These are phyloP conservation scores for Rhizopus arrhizus DNA, from an alignment of 371 early-diverging fungal species.

Conservation along the genomic window DNA sequence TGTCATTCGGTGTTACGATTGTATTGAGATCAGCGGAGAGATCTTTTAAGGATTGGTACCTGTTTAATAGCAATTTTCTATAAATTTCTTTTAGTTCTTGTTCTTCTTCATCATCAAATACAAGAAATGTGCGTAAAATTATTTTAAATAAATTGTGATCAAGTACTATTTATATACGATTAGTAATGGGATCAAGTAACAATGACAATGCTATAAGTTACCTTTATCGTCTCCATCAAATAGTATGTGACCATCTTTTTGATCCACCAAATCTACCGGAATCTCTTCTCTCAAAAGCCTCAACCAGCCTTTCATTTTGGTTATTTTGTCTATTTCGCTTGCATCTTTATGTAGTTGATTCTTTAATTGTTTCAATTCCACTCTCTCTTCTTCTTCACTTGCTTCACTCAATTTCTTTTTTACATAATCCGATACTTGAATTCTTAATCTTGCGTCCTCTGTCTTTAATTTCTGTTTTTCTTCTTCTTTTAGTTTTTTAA, in stretches of 20 bases:
- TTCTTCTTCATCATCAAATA: not conserved
- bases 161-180: conserved; percentile 5
- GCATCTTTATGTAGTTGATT: not conserved
- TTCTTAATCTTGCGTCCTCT: conserved; percentile 15
- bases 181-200: not conserved
- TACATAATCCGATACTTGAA: conserved; percentile 8
- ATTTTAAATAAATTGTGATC: conserved; percentile 9
- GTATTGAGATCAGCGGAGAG: conserved; percentile 6
- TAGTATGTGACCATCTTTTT: not conserved
- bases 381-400: not conserved
- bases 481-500: not conserved
- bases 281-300: conserved; percentile 3
- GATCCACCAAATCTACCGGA: not conserved
- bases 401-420: not conserved
- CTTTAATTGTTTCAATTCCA: conserved; percentile 4
- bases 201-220: not conserved
- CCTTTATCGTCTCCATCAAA: conserved; percentile 3
- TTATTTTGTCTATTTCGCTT: not conserved
- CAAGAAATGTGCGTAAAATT: conserved; percentile 3
- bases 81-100: not conserved
- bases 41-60: not conserved
- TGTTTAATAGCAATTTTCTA: conserved; percentile 7
- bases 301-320: conserved; percentile 24
- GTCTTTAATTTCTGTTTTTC: conserved; percentile 4
- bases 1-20: not conserved